phyloP scores from a whole-genome alignment of 2,329 filamentous ascomycete species.

The Blastomyces silverae region DNA sequence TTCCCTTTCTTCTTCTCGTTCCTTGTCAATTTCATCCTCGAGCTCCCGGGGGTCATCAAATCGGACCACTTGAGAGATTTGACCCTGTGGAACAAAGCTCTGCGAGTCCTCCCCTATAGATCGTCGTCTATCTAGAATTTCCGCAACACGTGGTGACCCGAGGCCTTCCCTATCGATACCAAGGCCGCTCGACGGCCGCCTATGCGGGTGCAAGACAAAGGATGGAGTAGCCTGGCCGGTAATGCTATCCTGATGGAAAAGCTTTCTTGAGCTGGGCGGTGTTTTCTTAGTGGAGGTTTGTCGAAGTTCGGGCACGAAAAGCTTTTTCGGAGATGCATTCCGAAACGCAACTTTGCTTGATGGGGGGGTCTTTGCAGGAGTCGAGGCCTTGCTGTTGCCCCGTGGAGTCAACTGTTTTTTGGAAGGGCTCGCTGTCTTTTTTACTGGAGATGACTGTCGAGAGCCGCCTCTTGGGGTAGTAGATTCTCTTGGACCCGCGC shows the following conservation, averaged over 20 bases:
- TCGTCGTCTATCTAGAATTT: constrained; percentile 61
- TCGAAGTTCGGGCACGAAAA: constrained; percentile 40
- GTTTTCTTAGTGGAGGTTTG: constrained; percentile 35
- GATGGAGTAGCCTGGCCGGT: constrained; percentile 57
- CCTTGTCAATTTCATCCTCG: constrained; percentile 57
- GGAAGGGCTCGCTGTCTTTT: constrained; percentile 34
- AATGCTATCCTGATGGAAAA: constrained; percentile 51
- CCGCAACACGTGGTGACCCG: constrained; percentile 67
- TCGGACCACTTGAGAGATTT: constrained; percentile 44
- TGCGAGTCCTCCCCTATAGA: constrained; percentile 63
- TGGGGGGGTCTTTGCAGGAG: constrained; percentile 47
- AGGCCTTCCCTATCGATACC: constrained; percentile 64
- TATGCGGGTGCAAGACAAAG: constrained; percentile 57
- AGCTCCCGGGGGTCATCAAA: constrained; percentile 61
- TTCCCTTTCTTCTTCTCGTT: constrained; percentile 54
- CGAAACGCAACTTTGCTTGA: constrained; percentile 43
- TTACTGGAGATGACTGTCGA: constrained; percentile 29
- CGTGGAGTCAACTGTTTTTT: constrained; percentile 42
- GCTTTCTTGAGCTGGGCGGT: constrained; percentile 30
- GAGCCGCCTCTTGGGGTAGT: constrained; percentile 39
- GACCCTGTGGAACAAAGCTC: constrained; percentile 54
- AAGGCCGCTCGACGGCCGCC: constrained; percentile 57
- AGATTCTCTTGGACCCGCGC: constrained; percentile 39
- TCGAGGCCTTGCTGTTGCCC: constrained; percentile 40
- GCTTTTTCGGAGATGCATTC: constrained; percentile 46